phyloP scores from a whole-genome alignment of 257 asterid species.

The Solanum bulbocastanum region DNA sequence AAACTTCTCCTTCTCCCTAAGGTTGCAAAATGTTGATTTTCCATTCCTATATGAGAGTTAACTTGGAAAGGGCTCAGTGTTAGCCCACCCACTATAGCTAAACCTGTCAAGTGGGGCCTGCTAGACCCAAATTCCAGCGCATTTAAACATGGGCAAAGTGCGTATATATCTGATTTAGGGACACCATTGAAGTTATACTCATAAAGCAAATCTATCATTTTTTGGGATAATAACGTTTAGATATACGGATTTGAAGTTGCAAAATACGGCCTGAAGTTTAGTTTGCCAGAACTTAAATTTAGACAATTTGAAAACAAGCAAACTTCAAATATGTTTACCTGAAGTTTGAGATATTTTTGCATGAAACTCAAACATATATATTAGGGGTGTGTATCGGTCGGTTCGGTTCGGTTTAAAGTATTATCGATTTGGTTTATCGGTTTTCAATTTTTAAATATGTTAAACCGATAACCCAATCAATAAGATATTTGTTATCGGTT shows the following conservation, averaged over 20 bases:
- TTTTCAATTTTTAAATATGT: no score
- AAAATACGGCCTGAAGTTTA: no score
- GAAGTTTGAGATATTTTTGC: no score
- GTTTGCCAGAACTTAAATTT: background rate
- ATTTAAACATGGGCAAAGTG: background rate
- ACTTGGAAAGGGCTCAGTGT: background rate
- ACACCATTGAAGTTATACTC: background rate
- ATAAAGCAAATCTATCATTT: background rate
- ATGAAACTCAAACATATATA: no score
- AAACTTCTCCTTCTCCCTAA: background rate
- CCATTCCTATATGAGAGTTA: background rate
- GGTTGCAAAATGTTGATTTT: background rate
- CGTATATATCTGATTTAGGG: background rate
- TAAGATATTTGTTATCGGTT: no score
- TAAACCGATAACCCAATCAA: no score
- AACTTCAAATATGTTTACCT: no score
- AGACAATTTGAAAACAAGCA: no score
- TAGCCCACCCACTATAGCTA: background rate
- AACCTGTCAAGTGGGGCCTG: background rate
- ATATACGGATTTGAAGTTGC: background rate
- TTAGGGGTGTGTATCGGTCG: no score
- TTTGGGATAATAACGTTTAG: background rate
- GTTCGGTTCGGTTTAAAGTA: no score
- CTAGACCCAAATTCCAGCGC: background rate
- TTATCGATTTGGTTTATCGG: no score